Conservation (phyloP, 129 eudicot genomes). For the Centrapalus pauciflorus region DNA sequence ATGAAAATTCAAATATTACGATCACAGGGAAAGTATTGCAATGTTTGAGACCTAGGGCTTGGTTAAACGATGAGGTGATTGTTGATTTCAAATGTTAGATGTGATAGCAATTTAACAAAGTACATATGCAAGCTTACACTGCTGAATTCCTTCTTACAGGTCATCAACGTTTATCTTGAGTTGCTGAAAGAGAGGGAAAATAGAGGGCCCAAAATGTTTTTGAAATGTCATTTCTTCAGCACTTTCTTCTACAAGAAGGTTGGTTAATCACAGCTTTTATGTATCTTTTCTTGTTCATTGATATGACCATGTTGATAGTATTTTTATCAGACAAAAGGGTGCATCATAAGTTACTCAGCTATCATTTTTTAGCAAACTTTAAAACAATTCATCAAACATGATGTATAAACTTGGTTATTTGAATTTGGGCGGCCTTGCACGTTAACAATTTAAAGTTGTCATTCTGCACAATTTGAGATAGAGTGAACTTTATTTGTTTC, state of each 20-base stretch:
- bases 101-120: background rate
- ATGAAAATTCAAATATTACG: slow-evolving; percentile 67
- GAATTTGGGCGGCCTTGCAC: no score
- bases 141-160: slow-evolving; percentile 40
- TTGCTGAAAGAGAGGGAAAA: slow-evolving; percentile 89
- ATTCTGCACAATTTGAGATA: no score
- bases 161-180: slow-evolving; percentile 80
- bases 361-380: no score
- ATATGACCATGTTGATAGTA: background rate
- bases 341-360: background rate
- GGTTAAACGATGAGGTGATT: slow-evolving; percentile 95
- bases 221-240: slow-evolving; percentile 92
- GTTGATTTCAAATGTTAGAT: background rate
- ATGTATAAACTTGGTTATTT: no score
- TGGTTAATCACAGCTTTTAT: slow-evolving; percentile 7
- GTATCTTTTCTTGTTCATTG: background rate
- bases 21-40: slow-evolving; percentile 69
- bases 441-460: no score
- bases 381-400: no score
- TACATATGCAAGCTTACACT: slow-evolving; percentile 11
- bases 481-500: no score
- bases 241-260: slow-evolving; percentile 98
- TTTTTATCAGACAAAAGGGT: background rate
- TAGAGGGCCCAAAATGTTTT: slow-evolving; percentile 69
- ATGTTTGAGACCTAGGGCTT: slow-evolving; percentile 73